Conservation (phyloP, 2,329 filamentous ascomycete genomes). For the Pseudocercospora crystallina region DNA sequence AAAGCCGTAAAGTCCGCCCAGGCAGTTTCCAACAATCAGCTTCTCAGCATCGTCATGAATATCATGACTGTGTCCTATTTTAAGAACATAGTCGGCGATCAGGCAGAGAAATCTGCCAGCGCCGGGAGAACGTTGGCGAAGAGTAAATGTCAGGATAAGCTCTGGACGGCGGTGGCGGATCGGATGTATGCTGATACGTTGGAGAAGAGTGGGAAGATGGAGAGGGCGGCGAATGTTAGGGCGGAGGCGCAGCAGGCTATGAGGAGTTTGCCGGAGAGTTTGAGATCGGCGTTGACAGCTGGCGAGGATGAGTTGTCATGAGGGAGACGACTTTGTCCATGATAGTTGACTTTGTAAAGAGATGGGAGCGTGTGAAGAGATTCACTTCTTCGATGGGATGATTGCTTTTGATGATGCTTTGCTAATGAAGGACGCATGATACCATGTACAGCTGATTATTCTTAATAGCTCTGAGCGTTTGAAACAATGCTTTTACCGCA, state of each 20-base stretch:
- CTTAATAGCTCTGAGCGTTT: too few species aligned
- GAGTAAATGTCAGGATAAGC: slow-evolving; percentile 40
- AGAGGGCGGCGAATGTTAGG: slow-evolving; percentile 29
- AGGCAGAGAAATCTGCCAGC: slow-evolving; percentile 52
- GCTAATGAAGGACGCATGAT: too few species aligned
- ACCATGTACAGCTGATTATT: too few species aligned
- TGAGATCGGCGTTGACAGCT: slow-evolving; percentile 16
- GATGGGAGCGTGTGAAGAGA: too few species aligned
- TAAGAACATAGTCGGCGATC: slow-evolving; percentile 70
- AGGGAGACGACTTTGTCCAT: too few species aligned
- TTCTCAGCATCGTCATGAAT: slow-evolving; percentile 78
- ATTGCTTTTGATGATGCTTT: too few species aligned
- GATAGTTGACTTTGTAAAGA: too few species aligned
- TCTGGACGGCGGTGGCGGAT: slow-evolving; percentile 65
- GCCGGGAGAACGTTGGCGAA: slow-evolving; percentile 56
- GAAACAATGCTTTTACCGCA: too few species aligned
- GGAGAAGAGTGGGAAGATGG: slow-evolving; percentile 62
- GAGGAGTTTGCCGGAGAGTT: slow-evolving; percentile 20
- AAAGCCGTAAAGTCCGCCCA: slow-evolving; percentile 69
- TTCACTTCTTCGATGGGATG: too few species aligned
- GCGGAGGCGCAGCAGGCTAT: slow-evolving; percentile 23
- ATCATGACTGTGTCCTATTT: slow-evolving; percentile 85
- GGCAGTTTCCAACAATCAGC: slow-evolving; percentile 70
- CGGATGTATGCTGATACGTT: slow-evolving; percentile 75
- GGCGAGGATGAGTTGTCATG: neutral